phyloP scores from a whole-genome alignment of 805 yeast species.

The Saturnispora bothae region DNA sequence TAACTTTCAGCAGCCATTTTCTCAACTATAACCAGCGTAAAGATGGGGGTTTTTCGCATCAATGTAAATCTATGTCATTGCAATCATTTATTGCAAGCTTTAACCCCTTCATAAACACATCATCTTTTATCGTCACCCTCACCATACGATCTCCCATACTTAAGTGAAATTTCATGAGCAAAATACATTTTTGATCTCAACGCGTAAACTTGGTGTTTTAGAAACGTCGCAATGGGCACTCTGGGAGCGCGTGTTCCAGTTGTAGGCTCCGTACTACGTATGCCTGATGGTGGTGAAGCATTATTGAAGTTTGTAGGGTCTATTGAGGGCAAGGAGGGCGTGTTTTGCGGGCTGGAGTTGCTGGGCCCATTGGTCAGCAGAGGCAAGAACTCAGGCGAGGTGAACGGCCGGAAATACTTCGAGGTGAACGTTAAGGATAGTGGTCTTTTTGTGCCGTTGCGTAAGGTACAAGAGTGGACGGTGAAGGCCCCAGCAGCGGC shows the following conservation, averaged over 20 bases:
- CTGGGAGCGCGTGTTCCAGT: neutral
- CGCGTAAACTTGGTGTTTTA: neutral
- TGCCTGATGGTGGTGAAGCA: conserved; percentile 29
- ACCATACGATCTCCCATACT: no score
- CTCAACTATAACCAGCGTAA: no score
- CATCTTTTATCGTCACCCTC: no score
- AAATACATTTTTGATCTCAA: no score
- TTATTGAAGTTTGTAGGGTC: conserved; percentile 60
- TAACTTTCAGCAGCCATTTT: no score
- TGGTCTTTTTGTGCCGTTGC: conserved; percentile 66
- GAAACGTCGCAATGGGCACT: no score
- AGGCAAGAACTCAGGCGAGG: conserved; percentile 85
- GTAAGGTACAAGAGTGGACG: conserved; percentile 22
- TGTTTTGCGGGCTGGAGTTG: conserved; percentile 81
- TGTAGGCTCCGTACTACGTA: neutral
- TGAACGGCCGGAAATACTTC: conserved; percentile 62
- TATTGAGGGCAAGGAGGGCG: conserved; percentile 62
- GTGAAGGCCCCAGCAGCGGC: neutral
- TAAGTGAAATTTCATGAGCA: no score
- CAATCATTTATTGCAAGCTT: no score
- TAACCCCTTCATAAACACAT: no score
- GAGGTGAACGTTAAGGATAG: conserved; percentile 49
- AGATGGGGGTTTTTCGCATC: no score
- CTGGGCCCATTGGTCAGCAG: conserved; percentile 48
- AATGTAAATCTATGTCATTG: no score